phyloP scores from a whole-genome alignment of 1,284 basidiomycete genomes.

The Austroboletus rostrupii region DNA sequence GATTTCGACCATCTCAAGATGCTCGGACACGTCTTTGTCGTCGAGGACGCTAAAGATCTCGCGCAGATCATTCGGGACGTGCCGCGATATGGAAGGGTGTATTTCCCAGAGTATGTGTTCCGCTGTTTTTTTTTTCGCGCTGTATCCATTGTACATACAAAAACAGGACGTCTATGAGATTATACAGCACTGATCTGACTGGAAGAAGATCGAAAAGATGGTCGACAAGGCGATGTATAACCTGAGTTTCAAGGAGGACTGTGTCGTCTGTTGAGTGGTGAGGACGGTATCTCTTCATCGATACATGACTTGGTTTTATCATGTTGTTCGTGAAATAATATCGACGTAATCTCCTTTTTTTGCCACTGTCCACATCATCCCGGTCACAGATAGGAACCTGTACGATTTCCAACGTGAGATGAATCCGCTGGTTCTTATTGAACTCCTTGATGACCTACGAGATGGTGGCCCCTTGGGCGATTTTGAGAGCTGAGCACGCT shows the following conservation, averaged over 20 bases:
- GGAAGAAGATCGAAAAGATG: slow-evolving; percentile 94
- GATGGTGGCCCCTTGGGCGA: too few species aligned
- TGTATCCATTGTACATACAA: neutral
- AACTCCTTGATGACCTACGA: too few species aligned
- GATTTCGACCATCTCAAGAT: slow-evolving; percentile 95
- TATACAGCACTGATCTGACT: slow-evolving; percentile 87
- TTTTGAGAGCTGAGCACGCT: too few species aligned
- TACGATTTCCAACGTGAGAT: too few species aligned
- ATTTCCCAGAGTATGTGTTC: slow-evolving; percentile 74
- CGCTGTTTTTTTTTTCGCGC: neutral
- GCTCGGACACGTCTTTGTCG: slow-evolving; percentile 93
- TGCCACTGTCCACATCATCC: too few species aligned
- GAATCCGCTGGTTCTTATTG: too few species aligned
- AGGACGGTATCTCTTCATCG: too few species aligned
- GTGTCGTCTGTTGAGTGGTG: slow-evolving; percentile 44
- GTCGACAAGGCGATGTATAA: slow-evolving; percentile 97
- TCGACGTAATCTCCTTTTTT: too few species aligned
- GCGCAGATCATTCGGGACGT: slow-evolving; percentile 94
- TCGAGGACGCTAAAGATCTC: slow-evolving; percentile 89
- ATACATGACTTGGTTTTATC: too few species aligned
- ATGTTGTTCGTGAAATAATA: too few species aligned
- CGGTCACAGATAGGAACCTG: too few species aligned
- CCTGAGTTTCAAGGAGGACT: slow-evolving; percentile 88
- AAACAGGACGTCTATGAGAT: slow-evolving; percentile 87
- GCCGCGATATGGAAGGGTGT: slow-evolving; percentile 88